Base-by-base conservation (phyloP, 257 asterid species). In the Fraxinus americana region DNA sequence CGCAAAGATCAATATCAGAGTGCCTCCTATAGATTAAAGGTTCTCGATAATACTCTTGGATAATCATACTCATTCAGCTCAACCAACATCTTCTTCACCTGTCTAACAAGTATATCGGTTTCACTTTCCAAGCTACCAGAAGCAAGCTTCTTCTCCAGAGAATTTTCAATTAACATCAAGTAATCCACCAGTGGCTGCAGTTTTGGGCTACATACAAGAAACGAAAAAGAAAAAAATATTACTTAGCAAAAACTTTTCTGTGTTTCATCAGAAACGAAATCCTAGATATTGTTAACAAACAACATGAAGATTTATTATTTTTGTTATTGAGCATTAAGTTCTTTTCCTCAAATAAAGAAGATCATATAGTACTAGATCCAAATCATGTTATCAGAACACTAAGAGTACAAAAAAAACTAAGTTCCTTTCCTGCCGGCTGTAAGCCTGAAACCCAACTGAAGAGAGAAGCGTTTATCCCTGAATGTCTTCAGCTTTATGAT, bases 1-100 rank as follows among this genome's bases (percentile, higher is more conserved):
- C 14, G 71, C 5, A 21, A 59, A 39, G 41, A 59, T 54, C 5
- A 8, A 30, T 35, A 75, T 88, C 83, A 93, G n/a, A 96, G 91
- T 10, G 99, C 99, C 87, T 96, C 99, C 87, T 91, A 91, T 81
- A 93, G 92, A 84, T 85, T 90, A 73, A 96, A 96, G 17, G 92
- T 91, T 85, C 92, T 87, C 3, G 90, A 86, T 43, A 96, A 80
- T 1, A 80, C 81, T 81, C 97, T 83, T 0, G 98, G 97, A 21
- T 96, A 90, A 68, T 93, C 98, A 19, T 92, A 93, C 77, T 91
- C 91, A 14, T 93, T 92, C 67, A 96, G 88, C 70, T 93, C 97
- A 79, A 96, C 98, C 71, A 92, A 87, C 98, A 96, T 96, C 82
- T 90, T 93, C 87, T 87, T 96, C 90, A 96, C 52, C 14, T 92